Evolutionary conservation across 305 asterid species (phyloP), one percentile per base, ranked within the genome.

Genomic region (Fraxinus ornus): DNA sequence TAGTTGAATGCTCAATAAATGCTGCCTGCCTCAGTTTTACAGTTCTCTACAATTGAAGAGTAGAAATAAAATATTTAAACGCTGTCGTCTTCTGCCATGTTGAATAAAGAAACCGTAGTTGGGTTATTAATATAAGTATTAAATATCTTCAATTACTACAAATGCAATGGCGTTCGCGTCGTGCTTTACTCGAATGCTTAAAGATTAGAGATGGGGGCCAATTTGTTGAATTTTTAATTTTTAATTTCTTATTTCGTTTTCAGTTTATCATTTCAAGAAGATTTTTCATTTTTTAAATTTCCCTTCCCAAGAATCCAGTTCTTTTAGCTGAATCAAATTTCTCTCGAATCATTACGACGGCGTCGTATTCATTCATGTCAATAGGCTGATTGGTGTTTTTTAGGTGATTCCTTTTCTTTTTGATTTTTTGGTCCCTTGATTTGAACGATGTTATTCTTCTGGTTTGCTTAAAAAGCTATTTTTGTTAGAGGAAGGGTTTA

Each of bases 151-250:
- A 80, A 52, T 84, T 10, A 82, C 86, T 80, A 83, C 85, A 70
- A 57, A 85, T 85, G 88, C 88, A 9, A 21, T 75, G 80, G 82
- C 85, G 81, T 78, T 85, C 80, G 77, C 82, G 26, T 47, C 80
- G 77, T 80, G 78, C 88, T 70, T 41, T 24, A 13, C 64, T 60
- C 74, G 21, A 44, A 76, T 7, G 21, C 62, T 37, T 22, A 26
- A 21, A 22, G 19, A 49, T 36, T 39, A 24, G 24, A 22, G 19
- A 26, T n/a, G 13, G 83, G 17, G 21, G 17, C 30, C 62, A 28
- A 10, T 19, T 10, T 44, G 32, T 28, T 72, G 49, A 33, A 68
- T 79, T 49, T 52, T 39, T 76, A 22, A 5, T 5, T 44, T 28
- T n/a, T n/a, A n/a, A n/a, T n/a, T n/a, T n/a, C 36, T 5, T 8